A percentile compares a stretch with the other conserved stretches of the same genome.
Conservation (phyloP, 352 stramenopile species). For the Globisporangium rhizosaccharum region DNA sequence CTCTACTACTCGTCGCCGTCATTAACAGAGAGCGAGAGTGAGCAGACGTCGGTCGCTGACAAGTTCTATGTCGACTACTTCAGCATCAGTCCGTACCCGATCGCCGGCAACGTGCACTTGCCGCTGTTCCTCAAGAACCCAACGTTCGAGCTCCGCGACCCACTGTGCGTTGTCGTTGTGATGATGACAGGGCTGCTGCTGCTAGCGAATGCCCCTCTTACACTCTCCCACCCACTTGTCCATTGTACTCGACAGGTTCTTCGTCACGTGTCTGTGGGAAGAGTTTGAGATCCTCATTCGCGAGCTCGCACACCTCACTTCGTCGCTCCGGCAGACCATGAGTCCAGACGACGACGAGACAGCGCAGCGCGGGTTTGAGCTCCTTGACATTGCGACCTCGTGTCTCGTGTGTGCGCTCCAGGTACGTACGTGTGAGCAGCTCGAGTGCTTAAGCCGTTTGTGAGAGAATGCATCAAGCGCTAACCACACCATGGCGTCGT, state of each 20-base stretch:
- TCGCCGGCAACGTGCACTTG: constrained; percentile 89
- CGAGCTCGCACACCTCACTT: constrained; percentile 63
- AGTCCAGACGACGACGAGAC: constrained; percentile 59
- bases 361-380: constrained; percentile 53
- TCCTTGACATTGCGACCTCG: constrained; percentile 72
- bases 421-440: constrained; percentile 23
- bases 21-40: constrained; percentile 32
- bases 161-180: constrained; percentile 47
- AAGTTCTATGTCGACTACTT: constrained; percentile 75
- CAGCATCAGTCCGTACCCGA: constrained; percentile 57
- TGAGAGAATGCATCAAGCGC: too few relatives aligned
- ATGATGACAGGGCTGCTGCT: not conserved
- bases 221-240: not conserved
- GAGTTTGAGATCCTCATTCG: constrained; percentile 73
- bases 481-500: not conserved
- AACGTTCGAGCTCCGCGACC: constrained; percentile 89
- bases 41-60: constrained; percentile 35
- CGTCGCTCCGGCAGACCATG: constrained; percentile 53
- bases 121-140: constrained; percentile 91
- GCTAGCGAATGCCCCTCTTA: not conserved
- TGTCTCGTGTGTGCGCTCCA: constrained; percentile 71
- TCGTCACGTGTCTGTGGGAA: constrained; percentile 71
- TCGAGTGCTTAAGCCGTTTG: too few relatives aligned
- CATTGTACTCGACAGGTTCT: constrained; percentile 35
- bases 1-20: constrained; percentile 62